phyloP scores from a whole-genome alignment of 2,329 filamentous ascomycete genomes.

The Rhynchosporium graminicola region DNA sequence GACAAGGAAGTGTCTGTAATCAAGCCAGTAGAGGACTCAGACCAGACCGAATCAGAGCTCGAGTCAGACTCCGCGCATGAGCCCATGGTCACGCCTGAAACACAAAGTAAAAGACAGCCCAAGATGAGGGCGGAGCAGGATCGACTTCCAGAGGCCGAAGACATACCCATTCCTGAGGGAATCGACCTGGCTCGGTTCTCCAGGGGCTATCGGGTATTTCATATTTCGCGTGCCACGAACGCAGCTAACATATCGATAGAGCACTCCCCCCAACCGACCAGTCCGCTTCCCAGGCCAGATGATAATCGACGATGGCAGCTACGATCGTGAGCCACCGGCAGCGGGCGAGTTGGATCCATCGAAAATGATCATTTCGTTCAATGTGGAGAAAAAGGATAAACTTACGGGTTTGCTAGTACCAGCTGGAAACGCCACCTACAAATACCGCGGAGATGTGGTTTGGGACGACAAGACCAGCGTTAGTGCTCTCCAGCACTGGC shows the following conservation, averaged over 20 bases:
- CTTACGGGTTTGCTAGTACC: not conserved
- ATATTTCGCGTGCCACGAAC: not conserved
- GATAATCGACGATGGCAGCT: not conserved
- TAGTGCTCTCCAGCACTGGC: not conserved
- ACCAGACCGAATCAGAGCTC: not conserved
- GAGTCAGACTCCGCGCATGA: not conserved
- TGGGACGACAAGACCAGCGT: not conserved
- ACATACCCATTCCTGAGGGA: no score
- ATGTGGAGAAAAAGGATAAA: not conserved
- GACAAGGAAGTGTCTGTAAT: no score
- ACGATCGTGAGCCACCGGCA: not conserved
- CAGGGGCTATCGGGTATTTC: not conserved
- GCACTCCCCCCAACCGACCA: not conserved
- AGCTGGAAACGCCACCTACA: not conserved
- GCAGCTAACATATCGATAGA: not conserved
- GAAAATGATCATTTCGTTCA: not conserved
- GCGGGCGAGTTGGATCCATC: not conserved
- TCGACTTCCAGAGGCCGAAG: no score
- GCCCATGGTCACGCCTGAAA: not conserved
- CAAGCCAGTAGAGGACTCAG: not conserved
- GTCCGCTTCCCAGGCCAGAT: not conserved
- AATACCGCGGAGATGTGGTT: not conserved
- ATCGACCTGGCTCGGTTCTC: not conserved
- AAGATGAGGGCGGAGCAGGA: not conserved
- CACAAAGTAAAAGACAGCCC: not conserved